Evolutionary conservation across 148 eudicot species (phyloP).

Genomic region (Chenopodium formosanum): DNA sequence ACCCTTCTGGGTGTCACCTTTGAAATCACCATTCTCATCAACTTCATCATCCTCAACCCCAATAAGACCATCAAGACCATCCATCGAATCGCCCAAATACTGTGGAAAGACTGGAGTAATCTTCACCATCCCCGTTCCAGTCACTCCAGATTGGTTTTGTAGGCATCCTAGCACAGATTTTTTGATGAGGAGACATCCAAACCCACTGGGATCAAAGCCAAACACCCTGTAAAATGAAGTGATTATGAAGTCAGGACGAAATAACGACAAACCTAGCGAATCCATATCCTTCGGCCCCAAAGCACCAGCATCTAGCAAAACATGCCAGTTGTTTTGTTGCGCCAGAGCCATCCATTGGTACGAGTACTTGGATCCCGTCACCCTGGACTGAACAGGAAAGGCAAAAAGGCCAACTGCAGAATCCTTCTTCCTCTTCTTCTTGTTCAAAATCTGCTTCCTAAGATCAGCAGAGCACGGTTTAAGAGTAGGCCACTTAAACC

Average conservation of each 20-base stretch:
- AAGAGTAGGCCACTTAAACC: constrained; percentile 95
- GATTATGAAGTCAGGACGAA: constrained; percentile 91
- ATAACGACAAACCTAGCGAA: constrained; percentile 86
- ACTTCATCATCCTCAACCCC: constrained; percentile 52
- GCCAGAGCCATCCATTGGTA: constrained; percentile 99
- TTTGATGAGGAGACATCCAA: constrained; percentile 94
- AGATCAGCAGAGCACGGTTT: constrained; percentile 86
- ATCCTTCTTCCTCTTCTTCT: constrained; percentile 86
- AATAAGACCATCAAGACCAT: constrained; percentile 64
- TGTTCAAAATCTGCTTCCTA: constrained; percentile 74
- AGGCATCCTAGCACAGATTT: constrained; percentile 85
- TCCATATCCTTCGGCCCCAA: constrained; percentile 98
- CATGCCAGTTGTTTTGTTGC: constrained; percentile 96
- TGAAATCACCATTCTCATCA: constrained; percentile 51
- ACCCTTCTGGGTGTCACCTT: constrained; percentile 51
- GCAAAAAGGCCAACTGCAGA: constrained; percentile 83
- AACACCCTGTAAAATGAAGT: constrained; percentile 91
- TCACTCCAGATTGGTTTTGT: constrained; percentile 76
- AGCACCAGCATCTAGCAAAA: constrained; percentile 88
- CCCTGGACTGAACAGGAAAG: constrained; percentile 94
- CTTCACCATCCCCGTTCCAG: constrained; percentile 90
- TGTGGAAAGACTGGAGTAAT: constrained; percentile 82
- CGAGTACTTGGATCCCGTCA: constrained; percentile 93
- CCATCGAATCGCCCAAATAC: constrained; percentile 77
- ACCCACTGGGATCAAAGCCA: constrained; percentile 93